A percentile compares a stretch with the other conserved stretches of the same genome.
Conservation (phyloP, 75 land plant genomes). For the Selaginella moellendorffii region DNA sequence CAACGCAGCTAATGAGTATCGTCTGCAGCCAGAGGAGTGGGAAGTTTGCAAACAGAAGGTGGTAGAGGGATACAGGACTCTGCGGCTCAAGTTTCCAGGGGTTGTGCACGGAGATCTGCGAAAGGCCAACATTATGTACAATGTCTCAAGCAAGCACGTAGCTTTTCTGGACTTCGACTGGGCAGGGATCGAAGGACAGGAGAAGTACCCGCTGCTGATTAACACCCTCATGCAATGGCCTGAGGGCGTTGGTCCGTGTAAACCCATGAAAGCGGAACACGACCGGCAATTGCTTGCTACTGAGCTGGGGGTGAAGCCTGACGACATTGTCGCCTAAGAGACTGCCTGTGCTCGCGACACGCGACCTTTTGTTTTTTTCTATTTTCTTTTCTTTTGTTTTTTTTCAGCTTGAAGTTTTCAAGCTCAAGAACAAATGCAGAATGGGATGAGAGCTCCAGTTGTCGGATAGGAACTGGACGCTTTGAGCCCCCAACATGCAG, state of each 20-base stretch:
- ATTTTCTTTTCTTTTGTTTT: not conserved
- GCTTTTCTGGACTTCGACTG: not conserved
- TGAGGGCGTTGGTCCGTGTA: not conserved
- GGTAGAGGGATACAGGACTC: not conserved
- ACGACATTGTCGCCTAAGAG: not conserved
- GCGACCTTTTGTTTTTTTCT: no score
- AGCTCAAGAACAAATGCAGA: not conserved
- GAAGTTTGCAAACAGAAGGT: not conserved
- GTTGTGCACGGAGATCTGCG: not conserved
- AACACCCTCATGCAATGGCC: not conserved
- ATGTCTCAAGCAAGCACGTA: not conserved
- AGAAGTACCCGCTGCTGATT: not conserved
- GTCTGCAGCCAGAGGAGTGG: not conserved
- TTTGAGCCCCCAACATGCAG: no score
- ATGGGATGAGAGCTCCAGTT: no score
- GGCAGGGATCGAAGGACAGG: not conserved
- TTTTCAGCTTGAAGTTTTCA: not conserved
- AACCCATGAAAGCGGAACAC: not conserved
- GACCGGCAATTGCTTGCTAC: not conserved
- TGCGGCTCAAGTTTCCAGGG: not conserved
- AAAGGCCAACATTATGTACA: slow-evolving; percentile 1
- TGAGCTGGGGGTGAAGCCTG: not conserved
- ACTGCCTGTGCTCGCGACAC: not conserved
- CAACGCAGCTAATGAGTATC: not conserved
- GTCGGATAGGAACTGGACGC: no score